These are phyloP conservation scores for Aspergillus viridinutans DNA, from an alignment of 2,329 filamentous ascomycete species.

Conservation along the genomic window DNA sequence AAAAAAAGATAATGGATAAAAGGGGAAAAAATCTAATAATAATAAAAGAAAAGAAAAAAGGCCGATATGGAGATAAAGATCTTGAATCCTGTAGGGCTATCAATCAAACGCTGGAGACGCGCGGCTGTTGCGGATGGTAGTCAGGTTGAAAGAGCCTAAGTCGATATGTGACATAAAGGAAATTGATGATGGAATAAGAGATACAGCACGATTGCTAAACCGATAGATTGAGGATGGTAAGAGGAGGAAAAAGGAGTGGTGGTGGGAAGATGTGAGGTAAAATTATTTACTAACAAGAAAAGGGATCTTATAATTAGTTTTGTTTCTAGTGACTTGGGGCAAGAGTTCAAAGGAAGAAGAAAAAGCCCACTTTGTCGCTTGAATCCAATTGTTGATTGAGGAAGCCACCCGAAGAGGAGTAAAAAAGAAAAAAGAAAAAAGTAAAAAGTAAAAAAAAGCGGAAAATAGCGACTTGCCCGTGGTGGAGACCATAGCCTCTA, in stretches of 20 bases:
- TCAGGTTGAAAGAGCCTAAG: constrained; percentile 16
- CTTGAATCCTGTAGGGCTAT: constrained; percentile 10
- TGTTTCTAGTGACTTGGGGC: constrained; percentile 12
- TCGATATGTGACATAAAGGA: constrained; percentile 36
- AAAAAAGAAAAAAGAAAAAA: constrained; percentile 13
- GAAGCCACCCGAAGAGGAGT: constrained; percentile 2
- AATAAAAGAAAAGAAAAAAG: constrained; percentile 6
- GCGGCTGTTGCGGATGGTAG: constrained; percentile 28
- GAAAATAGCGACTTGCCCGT: background rate
- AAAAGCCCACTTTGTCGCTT: constrained; percentile 1
- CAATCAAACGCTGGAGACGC: constrained; percentile 32
- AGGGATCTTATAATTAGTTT: constrained; percentile 21
- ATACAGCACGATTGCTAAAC: constrained; percentile 1
- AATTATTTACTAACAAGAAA: constrained; percentile 40
- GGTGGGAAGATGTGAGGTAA: constrained; percentile 36
- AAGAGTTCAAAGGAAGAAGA: constrained; percentile 1
- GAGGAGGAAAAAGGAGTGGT: constrained; percentile 12
- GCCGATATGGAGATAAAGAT: constrained; percentile 6
- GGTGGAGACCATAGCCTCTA: background rate
- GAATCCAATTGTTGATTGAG: constrained; percentile 1
- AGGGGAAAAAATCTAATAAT: constrained; percentile 12
- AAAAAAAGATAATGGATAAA: background rate
- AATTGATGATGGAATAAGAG: constrained; percentile 30
- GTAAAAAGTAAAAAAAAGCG: constrained; percentile 4
- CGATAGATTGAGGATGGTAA: constrained; percentile 10